Percentiles rank a stretch among this genome's conserved stretches.
phyloP scores from a whole-genome alignment of 345 rosid genomes.

The Fremontodendron californicum region DNA sequence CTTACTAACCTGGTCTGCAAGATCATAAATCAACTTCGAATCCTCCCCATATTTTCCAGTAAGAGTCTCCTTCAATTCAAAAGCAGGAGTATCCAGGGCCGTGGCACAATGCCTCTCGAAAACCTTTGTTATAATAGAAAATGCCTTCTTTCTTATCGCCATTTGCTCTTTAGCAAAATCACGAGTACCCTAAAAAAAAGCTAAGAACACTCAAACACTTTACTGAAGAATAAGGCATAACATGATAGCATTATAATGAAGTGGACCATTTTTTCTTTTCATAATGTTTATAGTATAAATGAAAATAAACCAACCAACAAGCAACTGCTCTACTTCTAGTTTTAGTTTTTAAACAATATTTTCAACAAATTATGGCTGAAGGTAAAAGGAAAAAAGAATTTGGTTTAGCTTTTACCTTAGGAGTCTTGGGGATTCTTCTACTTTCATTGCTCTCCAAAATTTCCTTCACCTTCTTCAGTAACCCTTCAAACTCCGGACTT shows the following conservation, averaged over 20 bases:
- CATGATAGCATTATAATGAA: not conserved
- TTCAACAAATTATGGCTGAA: not conserved
- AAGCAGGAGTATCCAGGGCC: constrained; percentile 91
- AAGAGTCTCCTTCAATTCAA: constrained; percentile 91
- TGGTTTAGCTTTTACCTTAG: constrained; percentile 51
- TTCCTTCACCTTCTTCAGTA: constrained; percentile 57
- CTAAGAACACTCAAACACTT: not conserved
- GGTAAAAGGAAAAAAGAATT: not conserved
- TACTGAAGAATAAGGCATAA: not conserved
- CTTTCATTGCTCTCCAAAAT: constrained; percentile 85
- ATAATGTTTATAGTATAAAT: not conserved
- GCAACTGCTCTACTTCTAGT: not conserved
- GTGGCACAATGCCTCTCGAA: constrained; percentile 93
- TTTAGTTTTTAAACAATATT: not conserved
- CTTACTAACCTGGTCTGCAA: constrained; percentile 82
- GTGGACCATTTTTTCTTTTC: not conserved
- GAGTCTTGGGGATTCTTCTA: constrained; percentile 89
- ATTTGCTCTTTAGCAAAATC: constrained; percentile 91
- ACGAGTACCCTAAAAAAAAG: constrained; percentile 62
- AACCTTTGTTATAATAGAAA: constrained; percentile 64
- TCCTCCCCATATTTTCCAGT: constrained; percentile 96
- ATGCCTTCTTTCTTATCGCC: constrained; percentile 75
- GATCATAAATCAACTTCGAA: constrained; percentile 86
- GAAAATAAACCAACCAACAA: not conserved
- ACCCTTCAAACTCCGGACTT: constrained; percentile 42